Base-by-base conservation (phyloP, 352 stramenopile species). In the Globisporangium parvum region DNA sequence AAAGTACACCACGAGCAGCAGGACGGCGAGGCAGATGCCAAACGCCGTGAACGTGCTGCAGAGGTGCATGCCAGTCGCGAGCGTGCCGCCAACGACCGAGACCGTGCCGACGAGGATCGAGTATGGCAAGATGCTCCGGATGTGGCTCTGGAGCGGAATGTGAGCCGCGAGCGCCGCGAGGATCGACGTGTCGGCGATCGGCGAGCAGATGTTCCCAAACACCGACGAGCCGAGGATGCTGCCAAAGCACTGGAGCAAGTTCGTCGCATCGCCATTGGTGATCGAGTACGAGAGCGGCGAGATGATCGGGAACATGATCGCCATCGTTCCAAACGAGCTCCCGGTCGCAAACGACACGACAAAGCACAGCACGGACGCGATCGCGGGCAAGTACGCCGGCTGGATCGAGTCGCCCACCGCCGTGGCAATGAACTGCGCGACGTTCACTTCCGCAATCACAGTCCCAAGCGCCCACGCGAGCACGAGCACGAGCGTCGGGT, bases 101-200 rank as follows among this genome's bases (percentile, higher is more conserved):
- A 95, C 70, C 37, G 67, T 60, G 21, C 70, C 84, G 8, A 94
- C 81, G 17, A 93, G 58, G 15, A 95, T 39, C 1, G 84, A 79
- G 62, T 95, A 96, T 21, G 85, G 87, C 53, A 91, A 64, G 57
- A 92, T 91, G 62, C 82, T 95, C 51, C 83, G 76, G 39, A 95
- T 67, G 57, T 96, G 87, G 71, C 91, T 85, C 64, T 95, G 68
- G 39, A 93, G 63, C 20, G 79, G 71, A 24, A 91, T 80, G 47
- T 88, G 66, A 10, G 80, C 79, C 23, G 87, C 89, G 2, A 96
- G 63, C 44, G 87, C 84, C 21, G 85, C 76, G 35, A 97, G 65
- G 58, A 97, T 96, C 46, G 90, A 97, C 28, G 88, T 97, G 71
- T 97, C 90, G n/a, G 87, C 86, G 53, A 97, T 96, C n/a, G 89